Conservation (phyloP, 768 basidiomycete genomes). For the Mycena albidolilacea region DNA sequence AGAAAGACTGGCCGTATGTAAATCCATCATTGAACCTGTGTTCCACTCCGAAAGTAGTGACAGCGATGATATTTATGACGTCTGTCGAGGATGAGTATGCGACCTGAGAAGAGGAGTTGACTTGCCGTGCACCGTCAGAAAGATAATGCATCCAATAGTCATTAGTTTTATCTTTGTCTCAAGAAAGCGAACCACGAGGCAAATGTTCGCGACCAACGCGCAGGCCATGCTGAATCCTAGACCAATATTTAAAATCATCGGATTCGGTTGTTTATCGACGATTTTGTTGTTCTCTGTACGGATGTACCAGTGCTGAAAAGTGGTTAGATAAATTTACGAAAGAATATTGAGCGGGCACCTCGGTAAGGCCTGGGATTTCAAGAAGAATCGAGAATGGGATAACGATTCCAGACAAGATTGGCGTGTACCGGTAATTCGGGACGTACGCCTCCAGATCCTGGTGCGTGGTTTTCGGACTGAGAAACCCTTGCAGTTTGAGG, state of each 20-base stretch:
- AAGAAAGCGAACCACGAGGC: constrained; percentile 78
- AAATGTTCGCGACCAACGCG: constrained; percentile 77
- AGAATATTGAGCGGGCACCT: constrained; percentile 39
- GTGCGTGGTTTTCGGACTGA: constrained; percentile 44
- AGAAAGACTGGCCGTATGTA: constrained; percentile 79
- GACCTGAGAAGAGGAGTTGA: constrained; percentile 2
- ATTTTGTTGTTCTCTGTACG: constrained; percentile 62
- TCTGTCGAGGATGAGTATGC: constrained; percentile 59
- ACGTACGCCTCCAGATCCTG: constrained; percentile 52
- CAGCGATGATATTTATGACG: constrained; percentile 72
- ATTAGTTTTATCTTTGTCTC: constrained; percentile 74
- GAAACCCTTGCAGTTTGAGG: constrained; percentile 24
- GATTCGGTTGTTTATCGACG: constrained; percentile 67
- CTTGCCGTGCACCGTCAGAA: constrained; percentile 81
- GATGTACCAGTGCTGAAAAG: constrained; percentile 72
- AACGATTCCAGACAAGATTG: constrained; percentile 76
- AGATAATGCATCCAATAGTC: constrained; percentile 75
- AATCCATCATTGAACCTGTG: constrained; percentile 77
- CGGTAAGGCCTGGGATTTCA: constrained; percentile 85
- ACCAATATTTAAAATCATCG: constrained; percentile 71
- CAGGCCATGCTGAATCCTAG: constrained; percentile 78
- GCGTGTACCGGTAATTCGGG: constrained; percentile 74
- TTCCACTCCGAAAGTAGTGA: constrained; percentile 74
- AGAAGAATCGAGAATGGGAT: constrained; percentile 87
- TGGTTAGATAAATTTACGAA: background rate